Conservation (phyloP, 768 basidiomycete species). For the Suillus occidentalis region DNA sequence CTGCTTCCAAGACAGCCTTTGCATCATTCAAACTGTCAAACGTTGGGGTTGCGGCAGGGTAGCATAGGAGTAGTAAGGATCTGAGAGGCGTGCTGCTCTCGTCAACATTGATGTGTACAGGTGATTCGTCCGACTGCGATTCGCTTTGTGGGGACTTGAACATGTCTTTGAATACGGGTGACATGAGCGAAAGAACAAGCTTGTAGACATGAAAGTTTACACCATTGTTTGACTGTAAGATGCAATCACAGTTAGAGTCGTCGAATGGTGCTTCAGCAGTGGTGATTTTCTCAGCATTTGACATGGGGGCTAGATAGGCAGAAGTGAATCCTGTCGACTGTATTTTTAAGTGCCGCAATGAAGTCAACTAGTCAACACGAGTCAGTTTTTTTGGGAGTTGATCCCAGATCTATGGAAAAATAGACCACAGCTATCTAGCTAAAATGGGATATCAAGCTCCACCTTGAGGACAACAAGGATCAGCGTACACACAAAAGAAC, state of each 20-base stretch:
- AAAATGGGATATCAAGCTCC: conserved; percentile 32
- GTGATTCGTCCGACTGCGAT: conserved; percentile 11
- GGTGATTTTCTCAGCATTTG: not conserved
- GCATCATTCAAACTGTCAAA: conserved; percentile 14
- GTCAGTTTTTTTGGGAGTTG: not conserved
- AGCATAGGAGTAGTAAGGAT: conserved; percentile 39
- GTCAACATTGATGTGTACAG: conserved; percentile 36
- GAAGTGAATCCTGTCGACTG: too few relatives aligned
- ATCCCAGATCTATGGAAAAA: not conserved
- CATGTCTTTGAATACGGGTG: conserved; percentile 35
- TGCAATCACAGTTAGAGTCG: conserved; percentile 32
- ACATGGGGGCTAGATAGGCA: not conserved
- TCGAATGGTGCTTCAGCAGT: conserved; percentile 27
- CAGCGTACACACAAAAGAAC: conserved; percentile 11
- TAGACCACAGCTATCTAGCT: not conserved
- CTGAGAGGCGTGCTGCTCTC: conserved; percentile 40
- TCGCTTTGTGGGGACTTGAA: conserved; percentile 15
- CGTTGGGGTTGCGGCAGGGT: conserved; percentile 26
- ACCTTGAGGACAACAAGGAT: conserved; percentile 20
- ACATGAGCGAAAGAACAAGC: conserved; percentile 36
- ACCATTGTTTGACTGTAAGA: conserved; percentile 35
- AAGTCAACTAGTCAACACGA: not conserved
- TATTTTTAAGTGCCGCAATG: not conserved
- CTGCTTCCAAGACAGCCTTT: conserved; percentile 15
- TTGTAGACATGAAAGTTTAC: conserved; percentile 38